A percentile compares a stretch with the other conserved stretches of the same genome.
These are phyloP conservation scores for Teunomyces funiuensis DNA, from an alignment of 805 yeast genomes.

Conservation along the genomic window DNA sequence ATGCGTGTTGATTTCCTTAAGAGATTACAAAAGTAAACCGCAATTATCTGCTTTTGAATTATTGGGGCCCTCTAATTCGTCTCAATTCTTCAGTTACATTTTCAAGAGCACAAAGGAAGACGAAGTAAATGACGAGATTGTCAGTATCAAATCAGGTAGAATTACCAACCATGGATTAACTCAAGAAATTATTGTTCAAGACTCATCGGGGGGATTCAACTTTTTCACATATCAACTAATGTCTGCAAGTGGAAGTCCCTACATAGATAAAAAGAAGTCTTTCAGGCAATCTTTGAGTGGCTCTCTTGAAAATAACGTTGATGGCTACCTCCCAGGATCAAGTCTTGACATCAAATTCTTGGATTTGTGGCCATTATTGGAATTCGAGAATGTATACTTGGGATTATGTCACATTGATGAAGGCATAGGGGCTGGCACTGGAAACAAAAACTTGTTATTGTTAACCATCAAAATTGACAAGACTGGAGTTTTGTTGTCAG, in stretches of 20 bases:
- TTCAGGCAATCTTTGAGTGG: constrained; percentile 32
- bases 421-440: constrained; percentile 6
- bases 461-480: constrained; percentile 53
- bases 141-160: constrained; percentile 56
- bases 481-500: constrained; percentile 54
- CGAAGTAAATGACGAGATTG: constrained; percentile 46
- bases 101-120: constrained; percentile 12
- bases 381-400: constrained; percentile 40
- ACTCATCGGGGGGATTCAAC: constrained; percentile 44
- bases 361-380: constrained; percentile 55
- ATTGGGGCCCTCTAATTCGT: constrained; percentile 11
- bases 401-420: constrained; percentile 31
- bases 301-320: constrained; percentile 31
- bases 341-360: constrained; percentile 51
- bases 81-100: constrained; percentile 1
- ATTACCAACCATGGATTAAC: constrained; percentile 48
- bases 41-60: constrained; percentile 36
- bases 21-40: constrained; percentile 70
- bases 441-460: constrained; percentile 40
- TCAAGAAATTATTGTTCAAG: constrained; percentile 43
- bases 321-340: constrained; percentile 48
- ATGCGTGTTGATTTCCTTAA: constrained; percentile 57
- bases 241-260: constrained; percentile 29
- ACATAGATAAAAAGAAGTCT: constrained; percentile 24
- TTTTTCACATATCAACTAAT: constrained; percentile 26